phyloP scores from a whole-genome alignment of 305 asterid genomes.

The Petunia hybrid region DNA sequence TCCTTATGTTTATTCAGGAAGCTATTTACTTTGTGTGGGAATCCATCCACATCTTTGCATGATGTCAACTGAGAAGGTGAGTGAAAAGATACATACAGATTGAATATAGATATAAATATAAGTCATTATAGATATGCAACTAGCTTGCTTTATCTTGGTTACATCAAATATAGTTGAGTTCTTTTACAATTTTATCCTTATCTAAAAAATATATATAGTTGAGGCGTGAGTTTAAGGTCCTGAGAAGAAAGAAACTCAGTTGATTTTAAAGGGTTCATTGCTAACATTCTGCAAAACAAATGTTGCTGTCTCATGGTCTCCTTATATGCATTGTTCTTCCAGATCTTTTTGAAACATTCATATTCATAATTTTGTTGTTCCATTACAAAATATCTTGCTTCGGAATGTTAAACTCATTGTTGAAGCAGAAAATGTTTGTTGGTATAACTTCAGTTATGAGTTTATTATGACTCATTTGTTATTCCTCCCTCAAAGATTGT shows the following conservation, averaged over 20 bases:
- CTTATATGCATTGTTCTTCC: conserved; percentile 28
- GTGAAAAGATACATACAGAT: no score
- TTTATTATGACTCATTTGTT: background rate
- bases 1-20: background rate
- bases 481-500: conserved; percentile 9
- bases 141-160: background rate
- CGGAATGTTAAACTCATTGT: conserved; percentile 25
- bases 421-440: conserved; percentile 17
- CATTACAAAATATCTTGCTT: conserved; percentile 17
- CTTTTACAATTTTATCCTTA: no score
- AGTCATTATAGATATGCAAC: no score
- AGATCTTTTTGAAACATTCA: conserved; percentile 6
- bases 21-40: background rate
- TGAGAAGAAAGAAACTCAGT: background rate
- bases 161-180: background rate
- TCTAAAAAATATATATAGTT: no score
- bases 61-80: conserved; percentile 2
- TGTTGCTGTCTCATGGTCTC: background rate
- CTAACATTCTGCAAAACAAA: background rate
- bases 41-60: background rate
- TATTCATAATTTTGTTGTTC: conserved; percentile 9
- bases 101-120: no score
- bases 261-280: background rate
- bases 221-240: background rate
- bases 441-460: conserved; percentile 22